These are phyloP conservation scores for Chrysoporthe deuterocubensis DNA, from an alignment of 2,329 filamentous ascomycete genomes.

Conservation along the genomic window DNA sequence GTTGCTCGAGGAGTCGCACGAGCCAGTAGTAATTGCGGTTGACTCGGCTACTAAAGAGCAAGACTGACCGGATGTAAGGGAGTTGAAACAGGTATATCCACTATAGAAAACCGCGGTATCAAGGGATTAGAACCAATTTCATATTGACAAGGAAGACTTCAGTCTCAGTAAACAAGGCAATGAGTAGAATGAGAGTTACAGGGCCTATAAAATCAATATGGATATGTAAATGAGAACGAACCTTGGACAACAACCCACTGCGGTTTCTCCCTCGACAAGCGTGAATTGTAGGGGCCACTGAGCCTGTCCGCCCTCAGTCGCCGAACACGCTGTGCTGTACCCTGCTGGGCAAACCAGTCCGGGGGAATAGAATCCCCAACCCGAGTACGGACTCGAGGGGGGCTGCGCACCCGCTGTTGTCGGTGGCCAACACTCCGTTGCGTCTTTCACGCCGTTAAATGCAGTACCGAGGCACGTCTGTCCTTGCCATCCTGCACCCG, in stretches of 20 bases:
- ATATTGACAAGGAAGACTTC: neutral
- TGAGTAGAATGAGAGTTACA: neutral
- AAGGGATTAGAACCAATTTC: neutral
- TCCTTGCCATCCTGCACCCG: neutral
- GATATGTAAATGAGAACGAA: neutral
- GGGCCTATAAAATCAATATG: neutral
- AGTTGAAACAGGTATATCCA: constrained; percentile 8
- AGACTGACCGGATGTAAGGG: neutral
- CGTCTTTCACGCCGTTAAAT: neutral
- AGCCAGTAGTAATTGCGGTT: neutral
- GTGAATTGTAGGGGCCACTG: constrained; percentile 11
- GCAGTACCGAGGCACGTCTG: constrained; percentile 1
- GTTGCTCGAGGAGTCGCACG: constrained; percentile 4
- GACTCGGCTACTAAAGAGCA: neutral
- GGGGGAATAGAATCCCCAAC: constrained; percentile 19
- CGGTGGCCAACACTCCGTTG: constrained; percentile 12
- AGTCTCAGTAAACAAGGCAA: neutral
- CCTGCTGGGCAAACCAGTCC: constrained; percentile 8
- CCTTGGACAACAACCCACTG: constrained; percentile 14
- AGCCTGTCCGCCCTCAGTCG: neutral
- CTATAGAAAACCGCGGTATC: neutral
- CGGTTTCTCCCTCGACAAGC: constrained; percentile 9
- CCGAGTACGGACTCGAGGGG: neutral
- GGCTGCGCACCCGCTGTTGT: constrained; percentile 7
- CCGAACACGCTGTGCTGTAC: constrained; percentile 5